Evolutionary conservation across 176 grass and related monocot species (phyloP).

Genomic region (Tillandsia leiboldiana): DNA sequence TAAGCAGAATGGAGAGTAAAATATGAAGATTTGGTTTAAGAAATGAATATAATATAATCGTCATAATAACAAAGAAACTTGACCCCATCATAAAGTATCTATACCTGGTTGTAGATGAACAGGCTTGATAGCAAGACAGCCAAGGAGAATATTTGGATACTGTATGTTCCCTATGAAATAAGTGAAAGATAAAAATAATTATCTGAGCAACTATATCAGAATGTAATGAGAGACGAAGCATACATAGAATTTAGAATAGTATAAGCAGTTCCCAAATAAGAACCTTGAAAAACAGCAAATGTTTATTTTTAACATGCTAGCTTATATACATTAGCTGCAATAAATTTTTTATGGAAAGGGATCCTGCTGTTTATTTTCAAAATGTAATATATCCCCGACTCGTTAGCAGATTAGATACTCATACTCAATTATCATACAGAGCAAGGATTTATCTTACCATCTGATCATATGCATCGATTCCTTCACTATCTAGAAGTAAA

Average conservation of each 20-base stretch:
- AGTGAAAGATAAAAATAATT: background rate
- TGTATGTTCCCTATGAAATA: conserved; percentile 57
- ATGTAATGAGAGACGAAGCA: background rate
- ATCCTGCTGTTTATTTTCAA: no score
- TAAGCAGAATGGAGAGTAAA: background rate
- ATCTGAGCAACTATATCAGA: background rate
- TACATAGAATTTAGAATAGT: background rate
- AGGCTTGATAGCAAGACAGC: conserved; percentile 62
- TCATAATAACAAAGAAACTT: background rate
- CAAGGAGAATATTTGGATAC: conserved; percentile 60
- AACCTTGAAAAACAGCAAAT: no score
- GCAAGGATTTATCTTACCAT: conserved; percentile 27
- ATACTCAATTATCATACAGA: no score
- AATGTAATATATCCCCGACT: background rate
- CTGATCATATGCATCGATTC: conserved; percentile 86
- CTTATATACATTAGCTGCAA: no score
- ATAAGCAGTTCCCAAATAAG: no score
- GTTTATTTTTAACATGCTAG: no score
- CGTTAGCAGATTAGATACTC: background rate
- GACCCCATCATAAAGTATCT: background rate
- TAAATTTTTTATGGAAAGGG: no score
- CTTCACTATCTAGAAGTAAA: conserved; percentile 65
- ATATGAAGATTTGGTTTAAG: background rate
- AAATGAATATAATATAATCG: background rate
- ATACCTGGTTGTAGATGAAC: conserved; percentile 72